Evolutionary conservation across 371 early-diverging fungal genomes (phyloP).

Genomic region (Mortierella sp.): DNA sequence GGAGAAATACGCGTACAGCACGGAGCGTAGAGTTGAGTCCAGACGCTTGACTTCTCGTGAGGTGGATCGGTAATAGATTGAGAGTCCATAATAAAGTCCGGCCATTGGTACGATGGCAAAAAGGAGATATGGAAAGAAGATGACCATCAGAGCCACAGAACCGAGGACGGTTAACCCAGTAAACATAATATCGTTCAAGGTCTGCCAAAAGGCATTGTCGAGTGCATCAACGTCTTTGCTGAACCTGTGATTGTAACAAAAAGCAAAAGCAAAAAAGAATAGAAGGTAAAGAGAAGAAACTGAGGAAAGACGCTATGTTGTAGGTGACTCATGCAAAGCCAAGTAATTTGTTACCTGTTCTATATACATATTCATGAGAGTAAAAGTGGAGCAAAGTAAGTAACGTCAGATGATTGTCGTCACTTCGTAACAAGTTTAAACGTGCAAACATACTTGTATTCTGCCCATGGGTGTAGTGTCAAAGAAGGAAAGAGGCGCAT

Average conservation of each 20-base stretch:
- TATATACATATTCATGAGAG: not conserved
- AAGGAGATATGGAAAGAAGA: conserved; percentile 14
- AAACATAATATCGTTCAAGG: conserved; percentile 71
- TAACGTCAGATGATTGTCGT: too few species aligned
- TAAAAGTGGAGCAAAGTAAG: not conserved
- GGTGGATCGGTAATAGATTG: conserved; percentile 60
- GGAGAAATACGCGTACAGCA: conserved; percentile 84
- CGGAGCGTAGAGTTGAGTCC: conserved; percentile 82
- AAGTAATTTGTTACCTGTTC: not conserved
- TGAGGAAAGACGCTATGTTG: too few species aligned
- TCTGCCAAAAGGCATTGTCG: conserved; percentile 76
- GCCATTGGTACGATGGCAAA: conserved; percentile 10
- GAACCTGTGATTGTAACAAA: conserved; percentile 18
- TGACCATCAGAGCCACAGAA: conserved; percentile 70
- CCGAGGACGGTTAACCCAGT: conserved; percentile 72
- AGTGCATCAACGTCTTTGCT: conserved; percentile 51
- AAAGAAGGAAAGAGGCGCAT: conserved; percentile 84
- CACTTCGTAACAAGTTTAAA: not conserved
- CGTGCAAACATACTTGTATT: conserved; percentile 68
- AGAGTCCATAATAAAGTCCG: conserved; percentile 7
- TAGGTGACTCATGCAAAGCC: too few species aligned
- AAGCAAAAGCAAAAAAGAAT: not conserved
- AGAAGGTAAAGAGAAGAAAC: too few species aligned
- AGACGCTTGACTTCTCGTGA: conserved; percentile 82
- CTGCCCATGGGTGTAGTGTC: conserved; percentile 88